Evolutionary conservation across 192 early-diverging fungal species (phyloP).

Genomic region (Paraglomus brasilianum): DNA sequence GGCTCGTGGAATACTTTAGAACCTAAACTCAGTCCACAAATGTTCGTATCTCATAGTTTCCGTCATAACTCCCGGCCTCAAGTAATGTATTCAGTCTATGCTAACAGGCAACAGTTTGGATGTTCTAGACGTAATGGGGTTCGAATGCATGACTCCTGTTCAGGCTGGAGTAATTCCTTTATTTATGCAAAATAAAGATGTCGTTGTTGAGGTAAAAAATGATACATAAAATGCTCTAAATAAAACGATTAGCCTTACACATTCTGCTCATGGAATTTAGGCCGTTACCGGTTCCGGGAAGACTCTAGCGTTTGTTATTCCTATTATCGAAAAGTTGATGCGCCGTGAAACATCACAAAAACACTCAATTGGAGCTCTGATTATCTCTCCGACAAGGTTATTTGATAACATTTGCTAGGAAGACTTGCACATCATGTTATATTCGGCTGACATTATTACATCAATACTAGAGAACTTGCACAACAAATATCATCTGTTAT

Average conservation of each 20-base stretch:
- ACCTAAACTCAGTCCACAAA: conserved; percentile 53
- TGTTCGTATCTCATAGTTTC: conserved; percentile 18
- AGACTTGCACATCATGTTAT: background rate
- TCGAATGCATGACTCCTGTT: conserved; percentile 89
- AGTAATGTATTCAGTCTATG: conserved; percentile 4
- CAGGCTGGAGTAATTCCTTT: conserved; percentile 90
- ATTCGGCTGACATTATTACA: background rate
- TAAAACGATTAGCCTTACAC: too few species aligned
- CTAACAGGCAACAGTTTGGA: conserved; percentile 44
- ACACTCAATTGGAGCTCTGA: conserved; percentile 80
- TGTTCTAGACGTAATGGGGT: conserved; percentile 65
- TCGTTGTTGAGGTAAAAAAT: conserved; percentile 77
- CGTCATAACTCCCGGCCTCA: background rate
- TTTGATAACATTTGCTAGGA: background rate
- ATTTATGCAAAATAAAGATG: conserved; percentile 91
- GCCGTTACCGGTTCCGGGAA: conserved; percentile 98
- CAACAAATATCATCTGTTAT: conserved; percentile 81
- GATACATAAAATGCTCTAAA: too few species aligned
- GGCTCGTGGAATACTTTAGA: conserved; percentile 62
- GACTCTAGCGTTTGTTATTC: conserved; percentile 89
- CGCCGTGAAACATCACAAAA: conserved; percentile 58
- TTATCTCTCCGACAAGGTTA: conserved; percentile 82
- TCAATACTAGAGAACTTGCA: conserved; percentile 72
- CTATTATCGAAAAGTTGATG: conserved; percentile 85
- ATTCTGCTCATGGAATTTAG: conserved; percentile 39